A percentile compares a stretch with the other conserved stretches of the same genome.
Conservation (phyloP, 495 filamentous ascomycete genomes). For the Podospora comata region DNA sequence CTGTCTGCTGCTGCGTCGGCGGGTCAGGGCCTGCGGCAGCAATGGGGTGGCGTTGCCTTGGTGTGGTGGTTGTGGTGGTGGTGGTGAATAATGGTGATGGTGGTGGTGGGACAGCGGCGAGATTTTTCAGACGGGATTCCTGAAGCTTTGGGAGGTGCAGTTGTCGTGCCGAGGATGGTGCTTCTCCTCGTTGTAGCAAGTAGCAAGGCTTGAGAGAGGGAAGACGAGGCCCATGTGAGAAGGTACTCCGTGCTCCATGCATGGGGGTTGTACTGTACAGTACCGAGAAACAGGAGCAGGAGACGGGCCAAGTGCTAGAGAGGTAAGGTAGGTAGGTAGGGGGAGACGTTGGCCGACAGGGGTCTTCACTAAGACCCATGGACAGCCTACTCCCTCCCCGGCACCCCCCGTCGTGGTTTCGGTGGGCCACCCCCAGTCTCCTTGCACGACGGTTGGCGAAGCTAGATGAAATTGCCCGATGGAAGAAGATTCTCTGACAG, state of each 20-base stretch:
- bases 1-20: not conserved
- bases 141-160: not conserved
- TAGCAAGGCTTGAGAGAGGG: not conserved
- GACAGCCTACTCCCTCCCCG: not conserved
- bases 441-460: slow-evolving; percentile 12
- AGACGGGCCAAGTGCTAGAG: not conserved
- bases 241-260: not conserved
- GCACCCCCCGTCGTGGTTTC: slow-evolving; percentile 5
- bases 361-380: not conserved
- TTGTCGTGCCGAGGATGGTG: not conserved
- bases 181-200: not conserved
- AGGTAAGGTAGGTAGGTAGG: not conserved
- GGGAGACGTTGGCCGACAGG: slow-evolving; percentile 3
- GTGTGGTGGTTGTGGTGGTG: not conserved
- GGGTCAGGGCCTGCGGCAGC: slow-evolving; percentile 2
- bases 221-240: not conserved
- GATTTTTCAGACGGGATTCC: not conserved
- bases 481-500: slow-evolving; percentile 31
- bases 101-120: slow-evolving; percentile 3
- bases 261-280: not conserved
- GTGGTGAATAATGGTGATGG: not conserved
- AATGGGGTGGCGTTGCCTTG: slow-evolving; percentile 4
- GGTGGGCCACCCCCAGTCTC: slow-evolving; percentile 4
- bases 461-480: slow-evolving; percentile 46
- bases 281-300: not conserved